Base-by-base conservation (phyloP, 805 yeast genomes). In the Pichia nanzhaoensis region DNA sequence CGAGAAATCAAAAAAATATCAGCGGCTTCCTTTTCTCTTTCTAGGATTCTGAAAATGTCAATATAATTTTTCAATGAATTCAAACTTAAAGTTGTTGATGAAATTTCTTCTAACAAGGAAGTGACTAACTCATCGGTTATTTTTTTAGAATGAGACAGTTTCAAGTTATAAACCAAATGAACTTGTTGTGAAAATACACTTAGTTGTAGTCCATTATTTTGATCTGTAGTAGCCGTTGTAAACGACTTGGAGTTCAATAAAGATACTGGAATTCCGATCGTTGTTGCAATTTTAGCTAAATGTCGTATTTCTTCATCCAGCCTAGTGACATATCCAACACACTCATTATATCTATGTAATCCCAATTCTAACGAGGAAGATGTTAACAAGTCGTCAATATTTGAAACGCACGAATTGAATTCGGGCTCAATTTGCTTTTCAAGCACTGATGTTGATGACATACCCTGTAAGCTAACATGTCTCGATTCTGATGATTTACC, bases 341-440 rank as follows among this genome's bases (percentile, higher is more conserved):
- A 69, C 36, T 65, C 68, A 41, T 58, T 63, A 53, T 68, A 73
- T 49, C 69, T 66, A 46, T 68, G 70, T 51, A 74, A 75, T 1
- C 78, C 73, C 22, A 75, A 60, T 30, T 65, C 69, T 13, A 75
- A 70, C 47, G 75, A 78, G 13, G 74, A 68, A 49, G 74, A 75
- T 51, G 74, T 75, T 34, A 75, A 55, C 38, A 66, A 61, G 47
- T 73, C 79, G 47, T 76, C 80, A 36, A 73, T 63, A 14, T 50
- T 50, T 48, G 43, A 55, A 51, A 52, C 62, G 60, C 46, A 45
- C 14, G 35, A 7, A 13, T 50, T 41, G 14, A 50, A 39, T 18
- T 50, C 45, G 14, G 46, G 44, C 36, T 56, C 57, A 9, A 51
- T 41, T 36, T 54, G 52, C 22, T 52, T 52, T 19, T 58, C 60